Base-by-base conservation (phyloP, 1,284 basidiomycete genomes). In the Taiwanofungus camphoratus region DNA sequence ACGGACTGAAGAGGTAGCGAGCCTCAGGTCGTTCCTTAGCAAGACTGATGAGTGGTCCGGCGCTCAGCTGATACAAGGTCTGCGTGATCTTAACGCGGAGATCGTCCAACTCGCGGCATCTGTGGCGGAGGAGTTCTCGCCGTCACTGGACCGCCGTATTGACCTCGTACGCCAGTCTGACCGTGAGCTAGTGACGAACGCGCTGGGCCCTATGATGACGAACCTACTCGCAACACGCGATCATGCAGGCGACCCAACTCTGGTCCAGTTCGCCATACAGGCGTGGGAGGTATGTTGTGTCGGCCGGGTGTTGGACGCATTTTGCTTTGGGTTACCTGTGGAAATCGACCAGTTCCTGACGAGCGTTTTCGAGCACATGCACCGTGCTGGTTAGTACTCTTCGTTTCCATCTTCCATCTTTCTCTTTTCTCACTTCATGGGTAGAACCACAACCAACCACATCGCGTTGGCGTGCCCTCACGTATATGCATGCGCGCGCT, bases 231-330 rank as follows among this genome's bases (percentile, higher is more conserved):
- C 47, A 45, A 54, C 44, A 37, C 46, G 60, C 21, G 57, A 63
- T 41, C 64, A 65, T 31, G 54, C 56, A 8, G 49, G 48, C 13
- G 66, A 68, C 45, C 62, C 65, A 22, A 67, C 62, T 18, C 52
- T 68, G 19, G 61, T 69, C 7, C 66, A 67, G 47, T 62, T 66
- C 42, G 67, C 67, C 7, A 49, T 69, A 32, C 67, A 69, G 50
- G 64, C 65, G 12, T 68, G 66, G 66, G 55, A 65, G 50, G 63
- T 67, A 7, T 58, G 54, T 48, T 67, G 63, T 42, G 60, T 64
- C 35, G 53, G 58, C 29, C 53, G 58, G 39, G 58, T 66, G 12
- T 56, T 69, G 38, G 57, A 64, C 36, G 44, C 60, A 20, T 68
- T 68, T 52, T 64, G 64, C 52, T 62, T 59, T 23, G 67, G 66